phyloP scores from a whole-genome alignment of 176 grass and related monocot genomes.

The Triticum urartu region DNA sequence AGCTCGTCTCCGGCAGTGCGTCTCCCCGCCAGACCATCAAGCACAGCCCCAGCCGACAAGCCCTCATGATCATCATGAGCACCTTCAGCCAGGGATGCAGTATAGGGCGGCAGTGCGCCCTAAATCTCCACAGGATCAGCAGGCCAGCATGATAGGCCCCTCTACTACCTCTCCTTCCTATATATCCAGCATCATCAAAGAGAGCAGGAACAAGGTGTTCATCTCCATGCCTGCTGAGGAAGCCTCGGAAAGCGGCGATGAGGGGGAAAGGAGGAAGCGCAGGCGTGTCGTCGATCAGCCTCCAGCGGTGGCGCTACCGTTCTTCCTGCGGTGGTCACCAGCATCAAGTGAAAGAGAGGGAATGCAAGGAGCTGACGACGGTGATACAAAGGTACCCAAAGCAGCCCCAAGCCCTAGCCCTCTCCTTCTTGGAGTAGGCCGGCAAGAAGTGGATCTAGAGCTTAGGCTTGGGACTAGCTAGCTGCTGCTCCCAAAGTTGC shows the following conservation, averaged over 20 bases:
- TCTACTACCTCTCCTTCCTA: slow-evolving; percentile 23
- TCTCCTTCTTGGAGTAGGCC: slow-evolving; percentile 30
- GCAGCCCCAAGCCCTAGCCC: slow-evolving; percentile 41
- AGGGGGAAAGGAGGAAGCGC: slow-evolving; percentile 33
- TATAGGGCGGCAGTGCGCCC: slow-evolving; percentile 4
- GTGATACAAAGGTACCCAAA: slow-evolving; percentile 40
- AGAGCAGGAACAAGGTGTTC: slow-evolving; percentile 39
- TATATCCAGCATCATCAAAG: slow-evolving; percentile 43
- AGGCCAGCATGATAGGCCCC: neutral
- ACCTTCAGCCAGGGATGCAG: neutral
- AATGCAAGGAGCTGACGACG: neutral
- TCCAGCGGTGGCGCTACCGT: neutral
- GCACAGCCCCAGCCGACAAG: slow-evolving; percentile 5
- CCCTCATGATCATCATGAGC: neutral
- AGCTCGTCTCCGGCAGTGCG: slow-evolving; percentile 62
- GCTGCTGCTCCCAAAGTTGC: slow-evolving; percentile 15
- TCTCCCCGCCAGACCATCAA: slow-evolving; percentile 19
- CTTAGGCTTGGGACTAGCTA: slow-evolving; percentile 48
- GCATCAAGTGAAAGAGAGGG: slow-evolving; percentile 10
- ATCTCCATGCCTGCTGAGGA: slow-evolving; percentile 21
- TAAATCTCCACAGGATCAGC: slow-evolving; percentile 18
- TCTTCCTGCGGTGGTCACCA: slow-evolving; percentile 3
- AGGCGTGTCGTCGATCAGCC: slow-evolving; percentile 19
- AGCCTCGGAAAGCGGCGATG: neutral
- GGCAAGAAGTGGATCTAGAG: slow-evolving; percentile 51